A percentile compares a stretch with the other conserved stretches of the same genome.
Evolutionary conservation across 2,329 filamentous ascomycete genomes (phyloP).

Genomic region (Delphinella strobiligena): DNA sequence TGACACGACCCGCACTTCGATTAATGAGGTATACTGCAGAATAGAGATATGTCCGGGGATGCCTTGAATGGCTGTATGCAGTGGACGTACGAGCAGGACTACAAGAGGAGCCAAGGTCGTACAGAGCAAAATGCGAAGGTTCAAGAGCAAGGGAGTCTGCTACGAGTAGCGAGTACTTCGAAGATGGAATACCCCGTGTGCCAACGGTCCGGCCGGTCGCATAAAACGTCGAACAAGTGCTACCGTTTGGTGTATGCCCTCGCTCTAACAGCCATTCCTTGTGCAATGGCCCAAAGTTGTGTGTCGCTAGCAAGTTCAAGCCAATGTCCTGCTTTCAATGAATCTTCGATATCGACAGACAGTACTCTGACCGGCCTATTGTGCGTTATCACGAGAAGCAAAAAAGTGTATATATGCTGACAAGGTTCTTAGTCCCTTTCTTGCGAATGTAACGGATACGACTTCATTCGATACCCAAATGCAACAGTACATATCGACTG

Average conservation of each 20-base stretch:
- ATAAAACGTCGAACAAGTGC: neutral
- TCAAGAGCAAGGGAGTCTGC: neutral
- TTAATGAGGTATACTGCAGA: neutral
- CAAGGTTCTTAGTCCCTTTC: conserved; percentile 56
- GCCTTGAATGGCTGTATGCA: neutral
- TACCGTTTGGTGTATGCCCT: conserved; percentile 1
- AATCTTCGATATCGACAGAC: conserved; percentile 58
- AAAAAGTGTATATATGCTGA: conserved; percentile 10
- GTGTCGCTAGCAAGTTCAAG: conserved; percentile 60
- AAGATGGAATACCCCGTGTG: too few relatives aligned
- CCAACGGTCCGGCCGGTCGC: too few relatives aligned
- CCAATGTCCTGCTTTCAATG: conserved; percentile 59
- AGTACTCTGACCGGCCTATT: conserved; percentile 47
- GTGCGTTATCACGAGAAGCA: conserved; percentile 34
- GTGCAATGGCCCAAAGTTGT: conserved; percentile 36
- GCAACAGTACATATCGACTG: conserved; percentile 57
- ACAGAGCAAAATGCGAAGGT: neutral
- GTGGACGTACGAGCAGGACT: neutral
- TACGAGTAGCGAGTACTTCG: too few relatives aligned
- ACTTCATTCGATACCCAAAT: conserved; percentile 68
- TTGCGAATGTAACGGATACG: conserved; percentile 65
- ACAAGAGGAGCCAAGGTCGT: neutral
- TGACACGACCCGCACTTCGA: neutral
- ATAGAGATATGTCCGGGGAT: neutral
- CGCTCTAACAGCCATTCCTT: conserved; percentile 8